phyloP scores from a whole-genome alignment of 2,329 filamentous ascomycete species.

The Neonectria neomacrospora region DNA sequence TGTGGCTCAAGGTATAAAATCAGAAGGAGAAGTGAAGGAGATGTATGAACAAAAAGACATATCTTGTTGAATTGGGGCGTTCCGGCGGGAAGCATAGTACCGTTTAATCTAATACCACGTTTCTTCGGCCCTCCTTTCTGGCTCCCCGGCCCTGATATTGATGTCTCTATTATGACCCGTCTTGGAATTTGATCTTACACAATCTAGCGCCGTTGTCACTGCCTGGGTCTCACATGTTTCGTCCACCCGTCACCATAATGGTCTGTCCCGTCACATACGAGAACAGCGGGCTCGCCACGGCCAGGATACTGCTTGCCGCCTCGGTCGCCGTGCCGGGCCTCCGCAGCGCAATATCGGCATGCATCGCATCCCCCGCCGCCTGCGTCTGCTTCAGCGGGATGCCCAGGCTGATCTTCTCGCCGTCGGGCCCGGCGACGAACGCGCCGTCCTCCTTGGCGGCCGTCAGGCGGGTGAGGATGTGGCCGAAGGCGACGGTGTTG shows the following conservation, averaged over 20 bases:
- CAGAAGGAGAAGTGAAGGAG: constrained; percentile 18
- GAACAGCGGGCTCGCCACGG: constrained; percentile 83
- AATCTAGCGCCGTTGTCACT: background rate
- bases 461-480: constrained; percentile 83
- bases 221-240: constrained; percentile 61
- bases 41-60: constrained; percentile 38
- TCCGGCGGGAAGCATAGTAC: constrained; percentile 44
- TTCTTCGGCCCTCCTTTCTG: constrained; percentile 35
- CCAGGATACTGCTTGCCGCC: constrained; percentile 81
- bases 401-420: constrained; percentile 78
- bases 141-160: background rate
- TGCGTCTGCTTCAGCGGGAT: constrained; percentile 72
- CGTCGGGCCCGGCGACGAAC: constrained; percentile 80
- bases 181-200: background rate
- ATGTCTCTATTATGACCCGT: background rate
- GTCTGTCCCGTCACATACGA: constrained; percentile 89
- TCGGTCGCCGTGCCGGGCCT: constrained; percentile 82
- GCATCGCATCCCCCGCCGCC: constrained; percentile 53
- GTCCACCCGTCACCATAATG: constrained; percentile 84
- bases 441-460: constrained; percentile 86
- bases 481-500: constrained; percentile 87
- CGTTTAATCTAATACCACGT: constrained; percentile 48
- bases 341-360: constrained; percentile 80
- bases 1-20: constrained; percentile 80
- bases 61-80: constrained; percentile 45